Evolutionary conservation across 768 basidiomycete species (phyloP).

Genomic region (Leccinum truebloodii): DNA sequence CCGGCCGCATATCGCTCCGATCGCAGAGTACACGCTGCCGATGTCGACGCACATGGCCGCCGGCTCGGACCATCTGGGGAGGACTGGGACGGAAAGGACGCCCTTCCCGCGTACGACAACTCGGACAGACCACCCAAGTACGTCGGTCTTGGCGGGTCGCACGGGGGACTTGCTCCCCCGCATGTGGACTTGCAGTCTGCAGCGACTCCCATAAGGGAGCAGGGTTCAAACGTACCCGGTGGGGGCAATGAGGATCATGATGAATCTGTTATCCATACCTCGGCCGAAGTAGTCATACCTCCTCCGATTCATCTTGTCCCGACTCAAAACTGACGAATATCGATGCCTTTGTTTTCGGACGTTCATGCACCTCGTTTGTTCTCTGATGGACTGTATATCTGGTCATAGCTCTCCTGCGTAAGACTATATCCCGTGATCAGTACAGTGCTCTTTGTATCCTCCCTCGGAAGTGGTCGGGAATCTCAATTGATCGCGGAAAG

Average conservation of each 20-base stretch:
- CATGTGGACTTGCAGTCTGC: background rate
- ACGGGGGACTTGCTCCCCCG: background rate
- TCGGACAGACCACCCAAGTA: slow-evolving; percentile 51
- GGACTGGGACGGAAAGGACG: slow-evolving; percentile 42
- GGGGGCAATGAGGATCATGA: background rate
- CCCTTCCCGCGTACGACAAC: slow-evolving; percentile 48
- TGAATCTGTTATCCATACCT: background rate
- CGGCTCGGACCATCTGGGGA: slow-evolving; percentile 35
- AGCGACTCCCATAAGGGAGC: background rate
- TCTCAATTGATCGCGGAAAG: background rate
- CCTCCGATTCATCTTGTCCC: background rate
- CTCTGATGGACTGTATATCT: background rate
- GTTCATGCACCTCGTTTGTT: background rate
- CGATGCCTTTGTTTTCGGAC: background rate
- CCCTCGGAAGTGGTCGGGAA: background rate
- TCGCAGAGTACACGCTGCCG: slow-evolving; percentile 34
- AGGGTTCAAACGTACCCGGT: background rate
- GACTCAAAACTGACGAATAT: slow-evolving; percentile 9
- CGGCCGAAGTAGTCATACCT: background rate
- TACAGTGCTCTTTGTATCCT: background rate
- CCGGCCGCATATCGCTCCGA: slow-evolving; percentile 25
- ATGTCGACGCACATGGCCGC: slow-evolving; percentile 44
- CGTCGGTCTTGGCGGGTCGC: slow-evolving; percentile 23
- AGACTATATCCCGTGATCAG: background rate
- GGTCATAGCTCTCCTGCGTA: background rate